Percentiles rank a stretch among this genome's conserved stretches.
Conservation (phyloP, 164 flowering plant species). For the Vitis vinifera region DNA sequence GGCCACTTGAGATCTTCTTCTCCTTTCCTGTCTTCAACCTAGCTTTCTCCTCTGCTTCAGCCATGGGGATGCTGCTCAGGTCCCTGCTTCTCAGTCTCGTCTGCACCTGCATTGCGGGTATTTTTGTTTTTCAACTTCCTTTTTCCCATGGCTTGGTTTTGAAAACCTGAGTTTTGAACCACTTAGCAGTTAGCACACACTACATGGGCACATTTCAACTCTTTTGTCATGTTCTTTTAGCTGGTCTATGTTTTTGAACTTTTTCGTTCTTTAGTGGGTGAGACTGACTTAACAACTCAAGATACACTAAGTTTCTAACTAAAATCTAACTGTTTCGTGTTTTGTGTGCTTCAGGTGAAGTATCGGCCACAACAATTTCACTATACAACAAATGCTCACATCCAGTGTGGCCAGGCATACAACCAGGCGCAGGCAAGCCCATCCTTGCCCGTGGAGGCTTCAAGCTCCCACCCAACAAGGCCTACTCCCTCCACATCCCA, state of each 20-base stretch:
- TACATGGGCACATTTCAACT: too few relatives aligned
- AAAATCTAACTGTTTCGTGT: too few relatives aligned
- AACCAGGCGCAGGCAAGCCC: constrained; percentile 79
- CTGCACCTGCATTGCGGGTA: background rate
- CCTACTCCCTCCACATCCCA: constrained; percentile 62
- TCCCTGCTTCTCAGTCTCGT: constrained; percentile 2
- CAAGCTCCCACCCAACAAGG: constrained; percentile 57
- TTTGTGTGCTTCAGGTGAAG: constrained; percentile 20
- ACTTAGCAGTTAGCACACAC: too few relatives aligned
- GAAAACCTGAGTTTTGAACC: too few relatives aligned
- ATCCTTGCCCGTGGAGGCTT: constrained; percentile 79
- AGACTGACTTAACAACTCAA: too few relatives aligned
- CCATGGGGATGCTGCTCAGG: constrained; percentile 26
- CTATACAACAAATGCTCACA: constrained; percentile 72
- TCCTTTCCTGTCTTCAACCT: background rate
- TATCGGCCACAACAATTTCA: constrained; percentile 56
- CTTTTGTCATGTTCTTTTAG: too few relatives aligned
- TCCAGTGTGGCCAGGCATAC: constrained; percentile 95
- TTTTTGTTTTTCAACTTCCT: background rate
- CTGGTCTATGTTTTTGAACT: too few relatives aligned
- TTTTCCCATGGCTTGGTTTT: too few relatives aligned
- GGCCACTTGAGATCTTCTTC: background rate
- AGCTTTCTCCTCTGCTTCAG: background rate
- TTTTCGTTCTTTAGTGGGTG: too few relatives aligned
- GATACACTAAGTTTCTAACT: too few relatives aligned